Base-by-base conservation (phyloP, 768 basidiomycete genomes). In the Cystobasidium onofrii region DNA sequence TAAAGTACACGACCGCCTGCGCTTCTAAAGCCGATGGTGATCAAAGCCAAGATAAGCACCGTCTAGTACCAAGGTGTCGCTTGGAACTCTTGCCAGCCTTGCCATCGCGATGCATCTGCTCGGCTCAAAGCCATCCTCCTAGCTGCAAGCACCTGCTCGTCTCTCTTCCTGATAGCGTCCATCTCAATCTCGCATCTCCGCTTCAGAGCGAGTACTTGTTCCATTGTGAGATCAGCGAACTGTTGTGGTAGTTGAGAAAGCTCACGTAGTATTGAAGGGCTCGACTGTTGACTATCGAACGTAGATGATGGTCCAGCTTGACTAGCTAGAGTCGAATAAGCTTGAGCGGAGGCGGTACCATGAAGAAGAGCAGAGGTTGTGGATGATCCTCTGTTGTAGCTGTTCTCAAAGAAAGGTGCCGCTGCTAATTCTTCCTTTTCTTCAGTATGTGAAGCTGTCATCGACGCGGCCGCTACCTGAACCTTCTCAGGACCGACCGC, bases 41-140 rank as follows among this genome's bases (percentile, higher is more conserved):
- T n/a, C n/a, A n/a, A n/a, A n/a, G n/a, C n/a, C n/a, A n/a, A n/a
- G n/a, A 18, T 43, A 9, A 9, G 41, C 7, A 43, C 41, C 18
- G 18, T 18, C 46, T 50, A 69, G 34, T 71, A 71, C 69, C 69
- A 71, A 13, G 69, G 69, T 23, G 55, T 60, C 1, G 69, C 69
- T 12, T 34, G 31, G 25, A 27, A 31, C 54, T 71, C 69, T 44
- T 60, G 52, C 69, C 69, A 71, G 1, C 69, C 69, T 9, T 52
- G 50, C 69, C 69, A 71, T 41, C 69, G n/a, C n/a, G 20, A 34
- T 34, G 44, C 44, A 71, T 71, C 69, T 3, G 69, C 69, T 34
- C 69, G 60, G 20, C 20, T 17, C 9, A 60, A 13, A 20, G 25
- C 18, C 13, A 57, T 13, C 65, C 65, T 6, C 34, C 55, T 55